Evolutionary conservation across 1,284 basidiomycete species (phyloP).

Genomic region (Apiotrichum veenhuisii): DNA sequence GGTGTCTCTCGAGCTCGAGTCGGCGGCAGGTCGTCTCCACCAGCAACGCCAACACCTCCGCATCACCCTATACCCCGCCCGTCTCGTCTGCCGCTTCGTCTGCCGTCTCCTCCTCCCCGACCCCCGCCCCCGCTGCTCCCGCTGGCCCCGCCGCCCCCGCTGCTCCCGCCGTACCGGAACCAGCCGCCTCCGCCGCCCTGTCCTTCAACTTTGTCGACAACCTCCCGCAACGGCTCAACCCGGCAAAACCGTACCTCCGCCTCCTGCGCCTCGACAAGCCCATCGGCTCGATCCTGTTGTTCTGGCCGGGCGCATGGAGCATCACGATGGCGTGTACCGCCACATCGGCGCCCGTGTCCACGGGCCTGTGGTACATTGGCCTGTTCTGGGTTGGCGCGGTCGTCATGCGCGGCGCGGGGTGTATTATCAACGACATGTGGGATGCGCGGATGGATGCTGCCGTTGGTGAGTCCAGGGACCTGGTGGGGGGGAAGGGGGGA

Average conservation of each 20-base stretch:
- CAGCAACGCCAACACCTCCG: neutral
- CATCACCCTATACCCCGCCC: neutral
- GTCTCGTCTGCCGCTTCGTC: neutral
- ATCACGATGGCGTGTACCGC: conserved; percentile 90
- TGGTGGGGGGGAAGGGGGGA: too few relatives aligned
- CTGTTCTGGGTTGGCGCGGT: conserved; percentile 88
- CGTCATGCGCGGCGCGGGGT: conserved; percentile 96
- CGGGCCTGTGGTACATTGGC: conserved; percentile 68
- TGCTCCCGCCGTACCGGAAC: neutral
- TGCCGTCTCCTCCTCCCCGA: neutral
- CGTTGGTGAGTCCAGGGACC: conserved; percentile 81
- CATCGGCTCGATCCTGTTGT: conserved; percentile 85
- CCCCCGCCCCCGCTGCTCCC: neutral
- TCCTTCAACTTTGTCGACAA: conserved; percentile 27
- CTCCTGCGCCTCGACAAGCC: conserved; percentile 91
- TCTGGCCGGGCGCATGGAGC: conserved; percentile 95
- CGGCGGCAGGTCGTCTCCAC: neutral
- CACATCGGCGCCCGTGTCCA: conserved; percentile 60
- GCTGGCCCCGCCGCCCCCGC: neutral
- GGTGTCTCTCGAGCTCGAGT: neutral
- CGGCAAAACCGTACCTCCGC: conserved; percentile 67
- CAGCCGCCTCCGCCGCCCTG: conserved; percentile 1
- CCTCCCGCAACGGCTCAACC: conserved; percentile 32
- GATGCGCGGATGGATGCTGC: conserved; percentile 84
- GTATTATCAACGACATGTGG: conserved; percentile 99